Conservation (phyloP, 2,329 filamentous ascomycete genomes). For the Colletotrichum spinosum region DNA sequence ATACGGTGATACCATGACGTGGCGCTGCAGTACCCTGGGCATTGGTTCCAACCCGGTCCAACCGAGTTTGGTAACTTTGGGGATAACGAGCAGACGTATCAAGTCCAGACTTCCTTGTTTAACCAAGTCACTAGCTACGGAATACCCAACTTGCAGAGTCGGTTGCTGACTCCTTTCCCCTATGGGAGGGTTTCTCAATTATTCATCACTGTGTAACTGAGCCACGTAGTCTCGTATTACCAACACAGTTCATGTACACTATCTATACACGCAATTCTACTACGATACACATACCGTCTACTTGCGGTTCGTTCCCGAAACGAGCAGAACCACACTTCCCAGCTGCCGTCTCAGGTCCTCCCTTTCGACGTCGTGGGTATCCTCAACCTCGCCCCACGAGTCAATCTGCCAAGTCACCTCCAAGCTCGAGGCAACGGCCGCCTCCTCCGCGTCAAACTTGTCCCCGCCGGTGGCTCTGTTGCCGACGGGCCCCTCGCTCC, state of each 20-base stretch:
- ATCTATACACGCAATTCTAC: conserved; percentile 5
- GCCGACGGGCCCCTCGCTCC: conserved; percentile 77
- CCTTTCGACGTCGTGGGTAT: conserved; percentile 95
- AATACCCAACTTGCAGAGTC: too few species aligned
- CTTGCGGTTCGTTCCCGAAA: conserved; percentile 66
- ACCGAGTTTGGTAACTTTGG: too few species aligned
- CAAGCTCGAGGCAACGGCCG: conserved; percentile 79
- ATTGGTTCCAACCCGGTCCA: too few species aligned
- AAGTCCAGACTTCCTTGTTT: too few species aligned
- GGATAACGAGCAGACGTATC: too few species aligned
- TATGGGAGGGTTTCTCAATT: too few species aligned
- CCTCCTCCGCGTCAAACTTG: conserved; percentile 84
- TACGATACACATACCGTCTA: neutral
- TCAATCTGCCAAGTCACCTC: conserved; percentile 92
- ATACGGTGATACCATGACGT: too few species aligned
- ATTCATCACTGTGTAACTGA: too few species aligned
- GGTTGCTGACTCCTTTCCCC: too few species aligned
- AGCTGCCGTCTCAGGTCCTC: conserved; percentile 90
- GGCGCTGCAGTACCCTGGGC: neutral
- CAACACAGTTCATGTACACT: conserved; percentile 3
- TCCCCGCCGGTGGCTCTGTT: conserved; percentile 41
- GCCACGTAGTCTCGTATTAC: too few species aligned
- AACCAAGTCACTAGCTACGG: too few species aligned
- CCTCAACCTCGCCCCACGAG: conserved; percentile 96
- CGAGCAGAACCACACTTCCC: conserved; percentile 85